These are phyloP conservation scores for Yamadazyma diddensiae DNA, from an alignment of 1,139 yeast genomes.

Conservation along the genomic window DNA sequence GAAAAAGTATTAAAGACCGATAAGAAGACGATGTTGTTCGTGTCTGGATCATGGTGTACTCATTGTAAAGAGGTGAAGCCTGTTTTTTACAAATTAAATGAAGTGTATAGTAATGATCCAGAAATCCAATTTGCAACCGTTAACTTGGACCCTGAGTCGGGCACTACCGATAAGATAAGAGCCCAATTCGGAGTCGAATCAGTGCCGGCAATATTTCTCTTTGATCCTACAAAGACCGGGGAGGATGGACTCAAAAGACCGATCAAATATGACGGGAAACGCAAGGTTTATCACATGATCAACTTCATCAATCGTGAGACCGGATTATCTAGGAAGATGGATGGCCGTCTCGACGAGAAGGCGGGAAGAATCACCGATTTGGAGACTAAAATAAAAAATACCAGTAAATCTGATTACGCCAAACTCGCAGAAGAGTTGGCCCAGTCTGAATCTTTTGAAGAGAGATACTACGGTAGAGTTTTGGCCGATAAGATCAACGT, in stretches of 20 bases:
- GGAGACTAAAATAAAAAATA: slow-evolving; percentile 21
- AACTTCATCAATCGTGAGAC: slow-evolving; percentile 48
- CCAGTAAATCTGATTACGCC: background rate
- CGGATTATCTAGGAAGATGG: slow-evolving; percentile 47
- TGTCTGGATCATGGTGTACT: slow-evolving; percentile 79
- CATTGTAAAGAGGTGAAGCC: slow-evolving; percentile 72
- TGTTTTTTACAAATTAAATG: slow-evolving; percentile 54
- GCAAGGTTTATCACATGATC: slow-evolving; percentile 43
- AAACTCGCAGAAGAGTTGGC: slow-evolving; percentile 2
- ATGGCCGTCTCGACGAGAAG: slow-evolving; percentile 48
- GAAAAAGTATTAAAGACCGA: slow-evolving; percentile 51
- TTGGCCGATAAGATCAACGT: slow-evolving; percentile 17
- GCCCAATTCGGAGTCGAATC: slow-evolving; percentile 41
- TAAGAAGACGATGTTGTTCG: slow-evolving; percentile 64
- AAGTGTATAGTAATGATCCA: slow-evolving; percentile 43
- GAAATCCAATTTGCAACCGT: slow-evolving; percentile 57
- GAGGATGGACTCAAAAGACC: slow-evolving; percentile 43
- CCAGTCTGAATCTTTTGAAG: slow-evolving; percentile 1
- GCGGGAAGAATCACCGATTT: slow-evolving; percentile 50
- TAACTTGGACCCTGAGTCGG: slow-evolving; percentile 61
- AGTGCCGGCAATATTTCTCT: slow-evolving; percentile 55
- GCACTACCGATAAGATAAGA: slow-evolving; percentile 31
- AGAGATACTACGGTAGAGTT: slow-evolving; percentile 5
- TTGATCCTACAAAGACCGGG: slow-evolving; percentile 27
- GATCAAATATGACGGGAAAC: slow-evolving; percentile 36